Evolutionary conservation across 225 moss, liverwort and hornwort genomes (phyloP), one percentile per base, ranked within the genome.

Genomic region (Asterella californica): DNA sequence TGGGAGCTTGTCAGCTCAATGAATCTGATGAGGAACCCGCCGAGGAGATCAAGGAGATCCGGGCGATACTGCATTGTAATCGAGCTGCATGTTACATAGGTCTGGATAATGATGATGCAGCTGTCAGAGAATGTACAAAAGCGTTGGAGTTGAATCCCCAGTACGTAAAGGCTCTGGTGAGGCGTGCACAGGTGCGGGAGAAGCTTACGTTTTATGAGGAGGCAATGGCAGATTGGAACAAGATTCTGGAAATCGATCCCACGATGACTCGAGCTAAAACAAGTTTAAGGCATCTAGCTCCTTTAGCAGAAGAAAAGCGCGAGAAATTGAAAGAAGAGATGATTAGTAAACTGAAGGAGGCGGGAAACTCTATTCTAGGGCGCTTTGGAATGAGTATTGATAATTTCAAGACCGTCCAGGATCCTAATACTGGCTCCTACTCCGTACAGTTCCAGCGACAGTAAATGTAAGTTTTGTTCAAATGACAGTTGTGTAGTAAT

Each of bases 311-410:
- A 62, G 90, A 91, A 83, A 99, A 95, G 83, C 85, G 95, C 75
- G 97, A 99, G 83, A 92, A 90, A 86, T 52, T 99, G 74, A 99
- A 99, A 83, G 87, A 85, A 1, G 97, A 99, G 83, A 99, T 99
- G 97, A 77, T 99, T 36, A 84, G 83, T 81, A 88, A 88, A 87
- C 80, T 99, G 86, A 99, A 99, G 82, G 95, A 93, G 0, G 89
- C 94, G 11, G 97, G 97, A 29, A 99, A 99, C 85, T 92, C 81
- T 21, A 88, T 99, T 49, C 86, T 99, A 36, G 93, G 93, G 15
- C 91, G 87, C 73, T 95, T 99, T 53, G 97, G 95, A 63, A 91
- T 95, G 93, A 99, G 97, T 77, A 83, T 95, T 77, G 95, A 99
- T 72, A 95, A 99, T 79, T 99, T 99, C 71, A 92, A 99, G 88